Conservation (phyloP, 139 green algal genomes). For the Ostreobium quekettii region DNA sequence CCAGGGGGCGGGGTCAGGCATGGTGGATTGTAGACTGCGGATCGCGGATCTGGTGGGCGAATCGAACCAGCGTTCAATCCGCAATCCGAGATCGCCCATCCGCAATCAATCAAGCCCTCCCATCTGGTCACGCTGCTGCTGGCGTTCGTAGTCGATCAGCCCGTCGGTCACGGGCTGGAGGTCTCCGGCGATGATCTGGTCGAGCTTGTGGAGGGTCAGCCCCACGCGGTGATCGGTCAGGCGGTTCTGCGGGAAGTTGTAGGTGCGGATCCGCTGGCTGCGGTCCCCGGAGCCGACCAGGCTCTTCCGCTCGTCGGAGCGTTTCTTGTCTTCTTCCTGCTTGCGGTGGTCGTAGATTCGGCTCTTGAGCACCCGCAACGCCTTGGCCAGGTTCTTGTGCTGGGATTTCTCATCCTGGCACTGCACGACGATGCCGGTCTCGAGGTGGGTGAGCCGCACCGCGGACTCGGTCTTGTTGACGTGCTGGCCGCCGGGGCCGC, state of each 20-base stretch:
- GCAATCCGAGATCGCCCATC: no score
- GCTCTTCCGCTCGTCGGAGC: constrained; percentile 25
- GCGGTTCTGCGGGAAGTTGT: constrained; percentile 57
- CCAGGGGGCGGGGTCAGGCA: no score
- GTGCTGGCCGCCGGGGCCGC: constrained; percentile 54
- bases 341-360: constrained; percentile 29
- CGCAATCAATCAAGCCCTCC: no score
- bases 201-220: neutral
- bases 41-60: no score
- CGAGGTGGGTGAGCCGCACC: constrained; percentile 55
- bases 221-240: constrained; percentile 15
- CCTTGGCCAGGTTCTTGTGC: constrained; percentile 83
- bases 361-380: constrained; percentile 44
- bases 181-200: no score
- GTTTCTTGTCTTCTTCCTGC: constrained; percentile 3
- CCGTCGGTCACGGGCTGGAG: neutral
- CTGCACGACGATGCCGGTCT: constrained; percentile 49
- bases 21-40: no score
- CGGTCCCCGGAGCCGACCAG: constrained; percentile 63
- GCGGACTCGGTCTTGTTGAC: constrained; percentile 64
- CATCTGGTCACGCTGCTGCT: no score
- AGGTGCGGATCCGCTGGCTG: constrained; percentile 72
- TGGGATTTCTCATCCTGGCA: constrained; percentile 85
- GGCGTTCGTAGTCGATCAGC: no score
- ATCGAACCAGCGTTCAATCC: no score